These are phyloP conservation scores for Citrus glauca DNA, from an alignment of 345 rosid species.

Conservation along the genomic window DNA sequence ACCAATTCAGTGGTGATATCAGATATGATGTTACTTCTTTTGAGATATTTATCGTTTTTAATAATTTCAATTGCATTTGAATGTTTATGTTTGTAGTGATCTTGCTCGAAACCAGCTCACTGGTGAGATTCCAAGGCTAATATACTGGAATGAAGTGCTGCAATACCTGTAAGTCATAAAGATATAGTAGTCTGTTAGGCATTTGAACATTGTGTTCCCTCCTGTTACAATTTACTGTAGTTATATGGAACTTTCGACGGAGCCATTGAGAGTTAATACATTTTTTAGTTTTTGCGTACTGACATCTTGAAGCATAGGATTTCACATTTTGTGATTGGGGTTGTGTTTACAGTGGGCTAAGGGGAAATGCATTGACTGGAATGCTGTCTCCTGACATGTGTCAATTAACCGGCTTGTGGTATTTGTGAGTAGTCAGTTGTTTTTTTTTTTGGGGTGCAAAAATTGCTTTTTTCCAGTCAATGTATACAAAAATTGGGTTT, in stretches of 20 bases:
- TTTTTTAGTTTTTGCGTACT: background rate
- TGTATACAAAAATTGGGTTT: no score
- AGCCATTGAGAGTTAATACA: background rate
- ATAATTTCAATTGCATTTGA: no score
- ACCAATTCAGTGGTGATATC: no score
- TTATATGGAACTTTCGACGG: background rate
- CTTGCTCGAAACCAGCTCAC: conserved; percentile 78
- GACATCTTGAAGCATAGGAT: background rate
- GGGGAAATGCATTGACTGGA: conserved; percentile 80
- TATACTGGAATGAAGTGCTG: conserved; percentile 95
- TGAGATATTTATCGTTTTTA: no score
- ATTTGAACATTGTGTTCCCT: background rate
- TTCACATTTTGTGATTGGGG: background rate
- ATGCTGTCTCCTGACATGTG: conserved; percentile 84
- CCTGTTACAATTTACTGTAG: no score
- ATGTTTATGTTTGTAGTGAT: conserved; percentile 39
- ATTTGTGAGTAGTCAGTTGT: conserved; percentile 60
- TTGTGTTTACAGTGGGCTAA: conserved; percentile 56
- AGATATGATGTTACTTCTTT: background rate
- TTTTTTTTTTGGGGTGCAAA: background rate
- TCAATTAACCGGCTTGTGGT: conserved; percentile 94
- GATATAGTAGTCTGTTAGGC: background rate
- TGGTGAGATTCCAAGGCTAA: conserved; percentile 82
- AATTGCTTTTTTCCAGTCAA: background rate
- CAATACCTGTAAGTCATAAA: conserved; percentile 71